These are phyloP conservation scores for Rhizopus sp. DNA, from an alignment of 371 early-diverging fungal species.

Conservation along the genomic window DNA sequence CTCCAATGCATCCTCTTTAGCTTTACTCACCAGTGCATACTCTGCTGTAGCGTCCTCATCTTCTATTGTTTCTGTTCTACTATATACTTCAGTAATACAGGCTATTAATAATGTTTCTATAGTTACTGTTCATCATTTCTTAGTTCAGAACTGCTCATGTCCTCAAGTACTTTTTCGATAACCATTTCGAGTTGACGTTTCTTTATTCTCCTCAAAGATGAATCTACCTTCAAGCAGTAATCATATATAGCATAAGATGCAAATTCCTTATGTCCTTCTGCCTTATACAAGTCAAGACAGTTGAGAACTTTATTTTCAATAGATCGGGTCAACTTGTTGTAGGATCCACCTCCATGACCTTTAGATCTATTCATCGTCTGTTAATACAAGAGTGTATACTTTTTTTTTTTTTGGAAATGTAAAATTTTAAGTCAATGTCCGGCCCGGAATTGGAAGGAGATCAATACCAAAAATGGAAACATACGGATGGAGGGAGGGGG, in stretches of 20 bases:
- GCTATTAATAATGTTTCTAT: too few species aligned
- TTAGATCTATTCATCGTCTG: not conserved
- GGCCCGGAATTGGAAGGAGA: constrained; percentile 13
- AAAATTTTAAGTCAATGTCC: constrained; percentile 5
- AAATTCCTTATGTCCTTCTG: constrained; percentile 35
- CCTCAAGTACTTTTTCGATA: constrained; percentile 41
- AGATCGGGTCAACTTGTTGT: constrained; percentile 30
- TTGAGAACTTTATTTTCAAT: constrained; percentile 32
- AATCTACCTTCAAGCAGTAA: constrained; percentile 50
- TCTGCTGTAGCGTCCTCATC: constrained; percentile 43
- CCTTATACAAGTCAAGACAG: constrained; percentile 35
- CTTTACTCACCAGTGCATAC: constrained; percentile 46
- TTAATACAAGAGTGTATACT: not conserved
- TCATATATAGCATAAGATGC: constrained; percentile 35
- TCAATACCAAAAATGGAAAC: not conserved
- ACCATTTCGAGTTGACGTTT: constrained; percentile 45
- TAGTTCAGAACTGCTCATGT: constrained; percentile 15
- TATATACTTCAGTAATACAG: too few species aligned
- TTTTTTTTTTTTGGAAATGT: not conserved
- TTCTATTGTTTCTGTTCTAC: constrained; percentile 19
- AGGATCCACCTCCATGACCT: constrained; percentile 17
- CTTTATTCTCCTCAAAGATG: constrained; percentile 51
- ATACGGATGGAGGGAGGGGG: constrained; percentile 6
- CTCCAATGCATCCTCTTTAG: constrained; percentile 1
- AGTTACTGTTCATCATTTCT: not conserved